phyloP scores from a whole-genome alignment of 75 land plant genomes.

The Larix kaempferi region DNA sequence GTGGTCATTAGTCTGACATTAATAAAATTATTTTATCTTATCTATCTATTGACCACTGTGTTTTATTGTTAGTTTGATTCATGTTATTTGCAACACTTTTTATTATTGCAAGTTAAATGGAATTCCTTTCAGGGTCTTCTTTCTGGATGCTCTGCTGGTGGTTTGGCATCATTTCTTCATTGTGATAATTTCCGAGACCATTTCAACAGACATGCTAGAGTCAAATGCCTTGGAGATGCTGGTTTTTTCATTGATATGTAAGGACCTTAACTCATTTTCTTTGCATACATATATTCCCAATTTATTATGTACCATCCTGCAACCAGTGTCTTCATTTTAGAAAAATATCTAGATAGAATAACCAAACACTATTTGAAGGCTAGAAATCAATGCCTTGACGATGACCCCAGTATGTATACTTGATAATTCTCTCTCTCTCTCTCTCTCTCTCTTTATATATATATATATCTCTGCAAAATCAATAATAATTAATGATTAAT shows the following conservation, averaged over 20 bases:
- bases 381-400: neutral
- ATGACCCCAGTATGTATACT: neutral
- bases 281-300: neutral
- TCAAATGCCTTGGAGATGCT: conserved; percentile 93
- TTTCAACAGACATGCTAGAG: conserved; percentile 51
- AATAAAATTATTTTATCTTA: too few relatives aligned
- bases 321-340: neutral
- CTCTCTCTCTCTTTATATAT: too few relatives aligned
- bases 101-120: too few relatives aligned
- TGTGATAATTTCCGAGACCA: conserved; percentile 68
- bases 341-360: neutral
- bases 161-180: conserved; percentile 78
- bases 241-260: conserved; percentile 77
- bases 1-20: too few relatives aligned
- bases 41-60: too few relatives aligned
- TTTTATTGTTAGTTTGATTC: too few relatives aligned
- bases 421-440: too few relatives aligned
- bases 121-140: conserved; percentile 61
- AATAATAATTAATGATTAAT: neutral
- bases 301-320: neutral
- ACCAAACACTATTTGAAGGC: neutral
- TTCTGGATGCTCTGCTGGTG: conserved; percentile 96
- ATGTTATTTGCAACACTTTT: too few relatives aligned
- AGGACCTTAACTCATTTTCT: conserved; percentile 2
- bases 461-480: neutral